phyloP scores from a whole-genome alignment of 768 basidiomycete genomes.

The Roridomyces roridus region DNA sequence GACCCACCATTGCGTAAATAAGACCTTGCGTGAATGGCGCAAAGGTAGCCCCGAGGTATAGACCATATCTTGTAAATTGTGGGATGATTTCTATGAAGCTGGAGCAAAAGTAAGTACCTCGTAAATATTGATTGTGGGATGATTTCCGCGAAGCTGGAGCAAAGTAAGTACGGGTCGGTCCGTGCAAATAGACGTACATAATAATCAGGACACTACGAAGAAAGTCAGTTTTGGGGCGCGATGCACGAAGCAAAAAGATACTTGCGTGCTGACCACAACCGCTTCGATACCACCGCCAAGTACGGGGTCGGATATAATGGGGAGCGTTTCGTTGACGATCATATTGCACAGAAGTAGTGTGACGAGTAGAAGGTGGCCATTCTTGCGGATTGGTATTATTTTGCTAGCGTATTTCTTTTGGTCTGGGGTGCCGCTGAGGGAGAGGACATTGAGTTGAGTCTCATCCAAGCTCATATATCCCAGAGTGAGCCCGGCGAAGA shows the following conservation, averaged over 20 bases:
- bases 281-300: slow-evolving; percentile 81
- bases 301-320: slow-evolving; percentile 82
- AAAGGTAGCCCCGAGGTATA: slow-evolving; percentile 88
- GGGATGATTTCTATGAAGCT: slow-evolving; percentile 94
- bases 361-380: slow-evolving; percentile 85
- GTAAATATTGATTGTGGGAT: no score
- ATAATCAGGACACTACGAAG: slow-evolving; percentile 85
- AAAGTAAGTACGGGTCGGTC: slow-evolving; percentile 4
- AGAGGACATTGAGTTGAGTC: slow-evolving; percentile 87
- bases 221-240: no score
- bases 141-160: no score
- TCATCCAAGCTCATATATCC: slow-evolving; percentile 94
- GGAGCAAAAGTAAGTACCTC: slow-evolving; percentile 12
- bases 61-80: slow-evolving; percentile 89
- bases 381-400: slow-evolving; percentile 85
- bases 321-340: slow-evolving; percentile 57
- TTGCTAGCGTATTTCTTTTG: slow-evolving; percentile 82
- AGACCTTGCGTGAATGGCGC: slow-evolving; percentile 69
- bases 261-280: slow-evolving; percentile 85
- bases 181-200: slow-evolving; percentile 58
- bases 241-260: no score
- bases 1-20: slow-evolving; percentile 70
- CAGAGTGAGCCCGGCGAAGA: slow-evolving; percentile 91
- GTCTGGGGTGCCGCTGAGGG: slow-evolving; percentile 80
- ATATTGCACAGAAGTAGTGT: slow-evolving; percentile 88